phyloP scores from a whole-genome alignment of 2,329 filamentous ascomycete species.

The Cladosporium halotolerans region DNA sequence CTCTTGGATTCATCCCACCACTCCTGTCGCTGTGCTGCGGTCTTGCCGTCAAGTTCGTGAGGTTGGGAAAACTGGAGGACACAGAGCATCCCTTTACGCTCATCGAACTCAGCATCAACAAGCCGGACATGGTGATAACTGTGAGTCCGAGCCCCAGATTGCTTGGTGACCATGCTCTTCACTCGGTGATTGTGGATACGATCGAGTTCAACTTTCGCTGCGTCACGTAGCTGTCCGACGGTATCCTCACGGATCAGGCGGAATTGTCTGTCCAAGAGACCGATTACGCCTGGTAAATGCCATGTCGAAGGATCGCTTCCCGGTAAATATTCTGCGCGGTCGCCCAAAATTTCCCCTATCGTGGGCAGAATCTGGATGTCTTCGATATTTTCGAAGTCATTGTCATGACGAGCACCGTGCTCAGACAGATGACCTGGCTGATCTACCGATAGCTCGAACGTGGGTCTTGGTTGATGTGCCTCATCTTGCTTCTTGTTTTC shows the following conservation, averaged over 20 bases:
- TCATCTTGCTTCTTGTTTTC: neutral
- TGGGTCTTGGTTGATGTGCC: neutral
- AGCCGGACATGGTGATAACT: conserved; percentile 34
- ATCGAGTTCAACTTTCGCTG: conserved; percentile 38
- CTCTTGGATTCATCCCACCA: conserved; percentile 49
- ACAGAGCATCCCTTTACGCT: conserved; percentile 39
- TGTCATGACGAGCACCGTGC: conserved; percentile 41
- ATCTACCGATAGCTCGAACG: conserved; percentile 14
- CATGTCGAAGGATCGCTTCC: conserved; percentile 32
- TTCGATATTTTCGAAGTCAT: conserved; percentile 43
- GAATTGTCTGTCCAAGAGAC: conserved; percentile 51
- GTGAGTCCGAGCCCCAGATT: conserved; percentile 26
- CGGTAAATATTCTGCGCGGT: conserved; percentile 40
- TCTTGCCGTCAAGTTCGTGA: conserved; percentile 18
- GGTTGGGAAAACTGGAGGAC: conserved; percentile 45
- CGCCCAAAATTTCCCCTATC: conserved; percentile 40
- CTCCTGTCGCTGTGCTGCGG: conserved; percentile 31
- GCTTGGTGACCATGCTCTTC: conserved; percentile 13
- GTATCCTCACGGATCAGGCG: conserved; percentile 52
- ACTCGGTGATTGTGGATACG: conserved; percentile 16
- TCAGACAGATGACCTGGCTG: conserved; percentile 29
- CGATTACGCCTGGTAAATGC: conserved; percentile 40
- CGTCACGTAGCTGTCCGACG: conserved; percentile 48
- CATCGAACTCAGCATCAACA: conserved; percentile 32
- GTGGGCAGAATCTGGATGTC: conserved; percentile 48